These are phyloP conservation scores for Fusarium lateritium DNA, from an alignment of 2,329 filamentous ascomycete genomes.

Conservation along the genomic window DNA sequence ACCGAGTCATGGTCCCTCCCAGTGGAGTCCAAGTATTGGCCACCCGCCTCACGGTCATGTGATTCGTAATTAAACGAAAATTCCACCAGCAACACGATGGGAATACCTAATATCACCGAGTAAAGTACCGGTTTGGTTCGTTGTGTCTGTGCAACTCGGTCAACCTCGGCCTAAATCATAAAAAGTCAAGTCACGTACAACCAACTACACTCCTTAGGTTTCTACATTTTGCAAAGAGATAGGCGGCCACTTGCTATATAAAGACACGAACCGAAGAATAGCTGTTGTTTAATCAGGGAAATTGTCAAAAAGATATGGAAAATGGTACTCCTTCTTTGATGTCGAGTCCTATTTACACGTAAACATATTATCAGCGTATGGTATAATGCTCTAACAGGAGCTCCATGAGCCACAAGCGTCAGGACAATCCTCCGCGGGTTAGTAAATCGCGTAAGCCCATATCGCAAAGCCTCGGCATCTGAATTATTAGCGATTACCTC, in stretches of 20 bases:
- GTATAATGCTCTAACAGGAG: slow-evolving; percentile 55
- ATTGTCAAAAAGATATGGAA: no score
- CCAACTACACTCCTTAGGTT: no score
- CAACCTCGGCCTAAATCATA: neutral
- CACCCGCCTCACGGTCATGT: slow-evolving; percentile 15
- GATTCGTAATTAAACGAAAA: slow-evolving; percentile 3
- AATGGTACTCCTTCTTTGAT: no score
- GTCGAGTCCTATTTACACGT: no score
- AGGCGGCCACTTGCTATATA: no score
- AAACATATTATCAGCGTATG: slow-evolving; percentile 46
- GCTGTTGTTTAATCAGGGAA: no score
- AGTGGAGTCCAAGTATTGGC: neutral
- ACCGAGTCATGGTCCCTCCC: slow-evolving; percentile 45
- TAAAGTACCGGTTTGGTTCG: neutral
- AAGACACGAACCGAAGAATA: no score
- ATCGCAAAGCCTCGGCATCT: slow-evolving; percentile 53
- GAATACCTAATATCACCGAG: neutral
- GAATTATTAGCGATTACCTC: slow-evolving; percentile 48
- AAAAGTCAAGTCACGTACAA: no score
- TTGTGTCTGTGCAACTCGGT: neutral
- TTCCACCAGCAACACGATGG: neutral
- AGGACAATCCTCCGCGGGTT: slow-evolving; percentile 55
- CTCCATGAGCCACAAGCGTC: slow-evolving; percentile 58
- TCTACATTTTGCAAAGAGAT: no score
- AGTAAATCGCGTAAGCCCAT: slow-evolving; percentile 52